Evolutionary conservation across 2,329 filamentous ascomycete species (phyloP).

Genomic region (Aspergillus aculeatus): DNA sequence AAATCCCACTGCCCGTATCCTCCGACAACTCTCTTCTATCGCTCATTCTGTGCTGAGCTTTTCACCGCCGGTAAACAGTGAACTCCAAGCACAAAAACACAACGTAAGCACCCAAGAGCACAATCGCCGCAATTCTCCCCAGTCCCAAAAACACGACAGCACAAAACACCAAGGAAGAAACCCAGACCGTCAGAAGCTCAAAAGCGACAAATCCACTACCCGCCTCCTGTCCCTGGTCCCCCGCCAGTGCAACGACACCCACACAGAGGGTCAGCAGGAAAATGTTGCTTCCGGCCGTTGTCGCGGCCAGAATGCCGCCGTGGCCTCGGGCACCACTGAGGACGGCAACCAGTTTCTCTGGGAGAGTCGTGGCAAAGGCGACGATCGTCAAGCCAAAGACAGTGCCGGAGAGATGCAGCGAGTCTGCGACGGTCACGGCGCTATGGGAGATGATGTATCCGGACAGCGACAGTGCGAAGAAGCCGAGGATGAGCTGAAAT

Average conservation of each 20-base stretch:
- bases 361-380: constrained; percentile 54
- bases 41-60: too few relatives aligned
- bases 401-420: constrained; percentile 45
- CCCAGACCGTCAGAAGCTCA: constrained; percentile 25
- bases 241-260: constrained; percentile 29
- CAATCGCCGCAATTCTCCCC: constrained; percentile 19
- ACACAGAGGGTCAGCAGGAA: constrained; percentile 54
- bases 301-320: constrained; percentile 52
- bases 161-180: constrained; percentile 16
- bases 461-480: constrained; percentile 47
- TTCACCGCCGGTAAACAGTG: constrained; percentile 14
- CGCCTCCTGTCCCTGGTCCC: background rate
- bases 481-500: constrained; percentile 45
- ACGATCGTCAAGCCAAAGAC: constrained; percentile 51
- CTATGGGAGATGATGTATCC: constrained; percentile 52
- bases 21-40: too few relatives aligned
- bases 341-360: constrained; percentile 54
- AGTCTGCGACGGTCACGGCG: constrained; percentile 42
- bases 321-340: constrained; percentile 50
- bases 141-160: constrained; percentile 19
- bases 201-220: constrained; percentile 23
- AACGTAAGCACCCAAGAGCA: constrained; percentile 34
- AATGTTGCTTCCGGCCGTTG: constrained; percentile 55
- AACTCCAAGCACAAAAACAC: constrained; percentile 39
- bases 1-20: too few relatives aligned